Conservation (phyloP, 2,329 filamentous ascomycete genomes). For the Lasiodiplodia sp. region DNA sequence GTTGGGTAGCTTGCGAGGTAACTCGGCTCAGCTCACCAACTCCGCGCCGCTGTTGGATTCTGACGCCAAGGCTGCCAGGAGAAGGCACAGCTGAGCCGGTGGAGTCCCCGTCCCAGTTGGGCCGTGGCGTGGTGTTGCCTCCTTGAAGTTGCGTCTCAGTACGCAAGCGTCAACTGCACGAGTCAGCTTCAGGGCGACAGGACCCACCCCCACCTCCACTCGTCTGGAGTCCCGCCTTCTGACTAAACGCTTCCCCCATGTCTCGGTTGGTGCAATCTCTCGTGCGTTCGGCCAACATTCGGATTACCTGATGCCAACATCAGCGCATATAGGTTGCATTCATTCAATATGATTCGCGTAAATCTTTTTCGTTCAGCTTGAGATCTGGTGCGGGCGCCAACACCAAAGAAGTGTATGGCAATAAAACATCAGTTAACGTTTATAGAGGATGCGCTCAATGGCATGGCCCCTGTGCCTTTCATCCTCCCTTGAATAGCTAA, state of each 20-base stretch:
- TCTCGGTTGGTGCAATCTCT: neutral
- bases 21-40: neutral
- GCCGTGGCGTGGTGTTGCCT: neutral
- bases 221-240: neutral
- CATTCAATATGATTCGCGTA: neutral
- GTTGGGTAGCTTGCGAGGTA: neutral
- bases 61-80: neutral
- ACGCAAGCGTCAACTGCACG: neutral
- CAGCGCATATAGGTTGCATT: neutral
- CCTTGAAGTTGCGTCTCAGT: neutral
- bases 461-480: neutral
- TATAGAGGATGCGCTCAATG: neutral
- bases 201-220: conserved; percentile 5
- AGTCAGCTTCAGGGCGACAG: neutral
- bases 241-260: neutral
- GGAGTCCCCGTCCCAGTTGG: neutral
- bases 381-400: neutral
- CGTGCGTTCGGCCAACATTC: neutral
- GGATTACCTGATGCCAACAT: neutral
- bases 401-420: neutral
- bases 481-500: neutral
- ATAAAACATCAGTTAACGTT: neutral
- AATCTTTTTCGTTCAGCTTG: neutral
- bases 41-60: neutral
- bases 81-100: neutral